Base-by-base conservation (phyloP, 2,329 filamentous ascomycete species). In the Aspergillus pseudoterreus region DNA sequence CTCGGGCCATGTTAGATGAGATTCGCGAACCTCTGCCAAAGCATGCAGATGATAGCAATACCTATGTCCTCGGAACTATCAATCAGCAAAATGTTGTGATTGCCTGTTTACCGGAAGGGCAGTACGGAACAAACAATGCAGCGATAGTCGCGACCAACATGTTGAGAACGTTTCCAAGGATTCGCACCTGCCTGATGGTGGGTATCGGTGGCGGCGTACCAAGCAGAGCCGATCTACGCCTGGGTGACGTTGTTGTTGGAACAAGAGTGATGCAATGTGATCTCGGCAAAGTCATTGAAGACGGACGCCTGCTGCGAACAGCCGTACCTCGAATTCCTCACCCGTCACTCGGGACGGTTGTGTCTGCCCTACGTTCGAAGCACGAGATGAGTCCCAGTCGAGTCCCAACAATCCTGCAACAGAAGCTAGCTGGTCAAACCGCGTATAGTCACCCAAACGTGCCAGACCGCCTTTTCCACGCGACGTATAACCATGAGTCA, bases 201-300 rank as follows among this genome's bases (percentile, higher is more conserved):
- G 49, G 49, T 2, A 43, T 51, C 43, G 49, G 43, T 11, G 59
- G 61, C 4, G 61, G 59, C 10, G 52, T 57, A 2, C 62, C 59
- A 1, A 45, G 43, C 48, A 21, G 47, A n/a, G 15, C 22, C 17
- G 57, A 62, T 50, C 41, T 63, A 38, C 55, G 57, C 2, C 49
- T 64, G 10, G 61, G 62, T 17, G 59, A 64, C 36, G 51, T 64
- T 11, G 62, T 63, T 8, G 47, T 64, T 6, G 53, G 59, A 27
- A 55, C 42, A 21, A 56, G 52, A 10, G 60, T 63, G 5, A 48
- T 63, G 10, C 60, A 61, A 17, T 57, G 47, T 38, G 58, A 61
- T n/a, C 43, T 57, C 19, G 58, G 60, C 2, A 61, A 63, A 43
- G 24, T 49, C 2, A n/a, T 50, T 11, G 19, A 30, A 15, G 24